Evolutionary conservation across 768 basidiomycete species (phyloP).

Genomic region (Podaxis pistillaris): DNA sequence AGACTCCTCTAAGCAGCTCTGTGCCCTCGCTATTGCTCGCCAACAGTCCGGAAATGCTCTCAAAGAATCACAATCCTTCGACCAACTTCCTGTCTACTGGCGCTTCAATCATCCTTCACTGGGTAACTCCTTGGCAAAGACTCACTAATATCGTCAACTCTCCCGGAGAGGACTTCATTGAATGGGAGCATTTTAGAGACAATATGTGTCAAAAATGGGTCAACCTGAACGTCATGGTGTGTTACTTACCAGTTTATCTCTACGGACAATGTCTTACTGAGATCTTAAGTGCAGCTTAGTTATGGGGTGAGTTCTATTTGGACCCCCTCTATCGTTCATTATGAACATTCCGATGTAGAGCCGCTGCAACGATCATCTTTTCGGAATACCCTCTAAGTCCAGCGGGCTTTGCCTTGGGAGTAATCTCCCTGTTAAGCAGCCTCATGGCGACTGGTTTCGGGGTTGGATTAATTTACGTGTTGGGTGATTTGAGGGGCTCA

Average conservation of each 20-base stretch:
- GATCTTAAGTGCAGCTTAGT: conserved; percentile 5
- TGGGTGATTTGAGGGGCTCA: conserved; percentile 13
- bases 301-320: neutral
- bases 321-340: neutral
- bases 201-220: conserved; percentile 13
- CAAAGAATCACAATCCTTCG: neutral
- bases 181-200: conserved; percentile 15
- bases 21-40: neutral
- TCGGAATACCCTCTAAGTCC: conserved; percentile 10
- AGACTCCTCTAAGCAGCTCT: neutral
- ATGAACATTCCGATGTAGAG: neutral
- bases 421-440: conserved; percentile 15
- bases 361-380: conserved; percentile 14
- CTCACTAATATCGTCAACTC: neutral
- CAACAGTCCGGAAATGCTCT: neutral
- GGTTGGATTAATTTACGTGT: conserved; percentile 16
- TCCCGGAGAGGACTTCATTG: conserved; percentile 5
- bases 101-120: neutral
- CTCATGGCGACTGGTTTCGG: conserved; percentile 16
- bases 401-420: conserved; percentile 9
- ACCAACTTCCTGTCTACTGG: neutral
- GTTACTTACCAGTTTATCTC: neutral
- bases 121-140: conserved; percentile 6
- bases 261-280: neutral
- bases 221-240: conserved; percentile 16